Conservation (phyloP, 495 filamentous ascomycete species). For the Podospora bellae-mahoneyi region DNA sequence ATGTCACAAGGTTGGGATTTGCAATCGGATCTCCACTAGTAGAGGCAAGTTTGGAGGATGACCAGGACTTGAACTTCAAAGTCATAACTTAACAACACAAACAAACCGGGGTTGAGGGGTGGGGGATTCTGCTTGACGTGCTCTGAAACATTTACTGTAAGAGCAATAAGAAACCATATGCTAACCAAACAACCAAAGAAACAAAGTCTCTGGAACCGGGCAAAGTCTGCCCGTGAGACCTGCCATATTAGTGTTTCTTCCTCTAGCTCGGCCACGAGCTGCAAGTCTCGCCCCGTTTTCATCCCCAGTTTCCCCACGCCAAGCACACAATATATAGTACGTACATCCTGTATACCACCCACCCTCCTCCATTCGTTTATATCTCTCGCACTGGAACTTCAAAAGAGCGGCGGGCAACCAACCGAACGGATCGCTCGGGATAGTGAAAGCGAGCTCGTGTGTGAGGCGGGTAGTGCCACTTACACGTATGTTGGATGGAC, state of each 20-base stretch:
- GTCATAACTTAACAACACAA: neutral
- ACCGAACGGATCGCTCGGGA: neutral
- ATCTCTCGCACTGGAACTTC: neutral
- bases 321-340: neutral
- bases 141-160: neutral
- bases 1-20: slow-evolving; percentile 5
- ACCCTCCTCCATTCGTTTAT: neutral
- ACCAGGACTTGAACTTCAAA: neutral
- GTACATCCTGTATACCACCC: neutral
- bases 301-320: neutral
- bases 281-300: neutral
- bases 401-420: neutral
- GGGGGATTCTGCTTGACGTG: neutral
- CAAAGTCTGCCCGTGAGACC: neutral
- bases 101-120: neutral
- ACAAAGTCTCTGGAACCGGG: neutral
- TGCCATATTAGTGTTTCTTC: too few species aligned
- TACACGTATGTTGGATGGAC: neutral
- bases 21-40: neutral
- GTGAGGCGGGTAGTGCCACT: neutral
- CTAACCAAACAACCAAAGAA: neutral
- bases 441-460: neutral
- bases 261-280: too few species aligned
- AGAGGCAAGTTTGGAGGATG: neutral
- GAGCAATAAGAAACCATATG: neutral